Evolutionary conservation across 2,329 filamentous ascomycete species (phyloP).

Genomic region (Herpotrichia juniperi): DNA sequence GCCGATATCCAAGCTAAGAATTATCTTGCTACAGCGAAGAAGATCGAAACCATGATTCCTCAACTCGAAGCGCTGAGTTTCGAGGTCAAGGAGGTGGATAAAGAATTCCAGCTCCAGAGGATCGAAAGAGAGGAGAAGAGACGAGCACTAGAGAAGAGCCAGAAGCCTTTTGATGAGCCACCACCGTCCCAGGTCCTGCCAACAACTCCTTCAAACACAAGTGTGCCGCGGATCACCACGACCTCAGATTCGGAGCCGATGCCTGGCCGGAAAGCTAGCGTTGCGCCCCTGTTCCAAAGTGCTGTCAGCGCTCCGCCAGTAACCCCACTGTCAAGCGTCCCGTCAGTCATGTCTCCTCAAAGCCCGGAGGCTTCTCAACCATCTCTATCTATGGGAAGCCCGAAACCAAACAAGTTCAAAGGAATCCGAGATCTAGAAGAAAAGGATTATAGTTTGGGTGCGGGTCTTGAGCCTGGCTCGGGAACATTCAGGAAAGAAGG

Average conservation of each 20-base stretch:
- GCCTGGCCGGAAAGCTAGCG: slow-evolving; percentile 38
- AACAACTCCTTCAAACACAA: slow-evolving; percentile 30
- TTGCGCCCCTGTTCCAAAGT: slow-evolving; percentile 42
- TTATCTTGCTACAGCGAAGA: slow-evolving; percentile 83
- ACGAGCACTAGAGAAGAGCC: slow-evolving; percentile 86
- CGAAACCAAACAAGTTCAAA: slow-evolving; percentile 72
- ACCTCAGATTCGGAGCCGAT: slow-evolving; percentile 30
- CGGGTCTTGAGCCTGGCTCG: slow-evolving; percentile 56
- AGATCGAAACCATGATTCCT: slow-evolving; percentile 83
- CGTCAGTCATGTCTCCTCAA: slow-evolving; percentile 32
- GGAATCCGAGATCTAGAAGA: slow-evolving; percentile 93
- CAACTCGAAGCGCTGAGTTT: slow-evolving; percentile 86
- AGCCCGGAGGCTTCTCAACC: slow-evolving; percentile 36
- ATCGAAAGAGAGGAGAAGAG: slow-evolving; percentile 97
- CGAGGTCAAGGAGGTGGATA: slow-evolving; percentile 92
- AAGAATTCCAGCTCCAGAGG: slow-evolving; percentile 93
- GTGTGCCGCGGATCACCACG: slow-evolving; percentile 20
- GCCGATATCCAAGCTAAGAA: slow-evolving; percentile 86
- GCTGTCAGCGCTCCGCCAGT: slow-evolving; percentile 37
- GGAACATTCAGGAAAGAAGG: slow-evolving; percentile 87
- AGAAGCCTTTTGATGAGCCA: slow-evolving; percentile 52
- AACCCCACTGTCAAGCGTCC: slow-evolving; percentile 23
- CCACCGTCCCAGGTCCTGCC: slow-evolving; percentile 27
- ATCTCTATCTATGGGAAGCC: slow-evolving; percentile 29
- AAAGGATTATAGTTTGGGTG: slow-evolving; percentile 60